Percentiles rank a stretch among this genome's conserved stretches.
These are phyloP conservation scores for Ichthyophthirius multifiliis DNA, from an alignment of 169 alveolate species.

Conservation along the genomic window DNA sequence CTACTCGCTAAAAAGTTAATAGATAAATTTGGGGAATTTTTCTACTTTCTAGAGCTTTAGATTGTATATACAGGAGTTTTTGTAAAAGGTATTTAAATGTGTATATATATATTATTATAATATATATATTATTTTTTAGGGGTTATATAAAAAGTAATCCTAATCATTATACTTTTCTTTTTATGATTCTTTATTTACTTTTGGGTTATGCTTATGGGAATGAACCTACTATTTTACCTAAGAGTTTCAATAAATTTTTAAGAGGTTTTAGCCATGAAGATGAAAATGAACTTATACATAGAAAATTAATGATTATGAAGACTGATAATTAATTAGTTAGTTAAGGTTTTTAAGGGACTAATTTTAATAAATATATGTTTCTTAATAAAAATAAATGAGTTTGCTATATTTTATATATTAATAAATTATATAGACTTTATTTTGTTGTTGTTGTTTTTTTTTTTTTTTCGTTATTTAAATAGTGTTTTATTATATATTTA, in stretches of 20 bases:
- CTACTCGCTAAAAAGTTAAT: background rate
- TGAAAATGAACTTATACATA: too few relatives aligned
- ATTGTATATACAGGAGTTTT: background rate
- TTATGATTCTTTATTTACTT: background rate
- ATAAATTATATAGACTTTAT: too few relatives aligned
- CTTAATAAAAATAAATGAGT: too few relatives aligned
- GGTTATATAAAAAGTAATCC: background rate
- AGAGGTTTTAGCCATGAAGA: background rate
- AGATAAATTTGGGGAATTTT: constrained; percentile 1
- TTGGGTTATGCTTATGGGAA: background rate
- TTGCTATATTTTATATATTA: too few relatives aligned
- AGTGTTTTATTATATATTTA: too few relatives aligned
- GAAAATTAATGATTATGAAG: too few relatives aligned
- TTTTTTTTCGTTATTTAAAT: too few relatives aligned
- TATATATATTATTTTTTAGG: background rate
- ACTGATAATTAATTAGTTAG: too few relatives aligned
- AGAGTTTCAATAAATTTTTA: background rate
- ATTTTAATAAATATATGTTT: too few relatives aligned
- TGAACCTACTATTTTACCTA: background rate
- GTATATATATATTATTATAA: background rate
- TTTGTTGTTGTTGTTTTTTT: too few relatives aligned
- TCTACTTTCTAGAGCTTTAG: background rate
- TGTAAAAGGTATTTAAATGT: background rate
- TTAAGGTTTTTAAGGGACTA: too few relatives aligned
- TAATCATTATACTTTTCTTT: background rate